Evolutionary conservation across 306 rosid genomes (phyloP).

Genomic region (Medicago lupulina): DNA sequence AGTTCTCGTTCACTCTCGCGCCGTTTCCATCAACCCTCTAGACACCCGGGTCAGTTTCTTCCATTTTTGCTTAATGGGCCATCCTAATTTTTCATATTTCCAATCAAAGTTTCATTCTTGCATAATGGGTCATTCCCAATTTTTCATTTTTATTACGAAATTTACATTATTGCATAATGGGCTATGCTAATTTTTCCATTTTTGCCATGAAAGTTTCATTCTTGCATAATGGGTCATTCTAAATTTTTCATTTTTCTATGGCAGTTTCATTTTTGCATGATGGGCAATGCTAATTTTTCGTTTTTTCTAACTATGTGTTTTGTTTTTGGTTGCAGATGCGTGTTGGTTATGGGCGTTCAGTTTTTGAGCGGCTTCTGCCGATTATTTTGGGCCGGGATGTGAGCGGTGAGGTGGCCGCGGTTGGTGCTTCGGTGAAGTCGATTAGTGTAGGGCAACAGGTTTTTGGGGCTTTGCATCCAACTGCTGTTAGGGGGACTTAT

Average conservation of each 20-base stretch:
- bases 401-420: slow-evolving; percentile 91
- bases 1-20: slow-evolving; percentile 62
- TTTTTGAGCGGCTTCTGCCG: slow-evolving; percentile 79
- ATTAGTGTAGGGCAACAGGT: slow-evolving; percentile 77
- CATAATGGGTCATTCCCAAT: no score
- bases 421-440: slow-evolving; percentile 68
- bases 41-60: slow-evolving; percentile 72
- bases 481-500: slow-evolving; percentile 96
- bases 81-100: background rate
- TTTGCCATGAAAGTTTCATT: no score
- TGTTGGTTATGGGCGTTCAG: slow-evolving; percentile 86
- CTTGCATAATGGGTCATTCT: no score
- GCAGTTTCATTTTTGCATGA: no score
- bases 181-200: background rate
- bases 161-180: background rate
- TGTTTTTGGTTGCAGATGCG: slow-evolving; percentile 64
- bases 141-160: no score
- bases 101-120: no score
- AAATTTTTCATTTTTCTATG: no score
- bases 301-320: background rate
- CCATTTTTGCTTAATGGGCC: background rate
- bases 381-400: slow-evolving; percentile 90
- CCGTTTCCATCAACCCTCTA: slow-evolving; percentile 84
- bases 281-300: no score
- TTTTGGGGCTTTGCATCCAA: slow-evolving; percentile 98